Conservation (phyloP, 1,284 basidiomycete species). For the Bjerkandera adusta region DNA sequence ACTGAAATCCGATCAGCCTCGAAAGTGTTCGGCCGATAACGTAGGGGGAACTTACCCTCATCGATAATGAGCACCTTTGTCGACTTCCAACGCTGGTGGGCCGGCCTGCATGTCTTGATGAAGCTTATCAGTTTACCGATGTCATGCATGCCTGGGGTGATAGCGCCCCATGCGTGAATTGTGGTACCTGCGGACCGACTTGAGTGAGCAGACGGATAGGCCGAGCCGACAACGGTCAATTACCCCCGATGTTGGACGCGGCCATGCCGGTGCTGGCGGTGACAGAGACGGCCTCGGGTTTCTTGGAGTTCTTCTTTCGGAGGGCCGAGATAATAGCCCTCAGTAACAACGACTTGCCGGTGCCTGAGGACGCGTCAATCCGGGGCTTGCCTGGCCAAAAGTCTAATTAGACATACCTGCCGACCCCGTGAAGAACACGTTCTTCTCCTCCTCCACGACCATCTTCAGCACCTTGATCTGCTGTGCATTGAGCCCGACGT, state of each 20-base stretch:
- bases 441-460: slow-evolving; percentile 47
- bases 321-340: slow-evolving; percentile 55
- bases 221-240: slow-evolving; percentile 19
- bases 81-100: slow-evolving; percentile 35
- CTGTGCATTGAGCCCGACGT: slow-evolving; percentile 42
- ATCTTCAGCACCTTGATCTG: slow-evolving; percentile 40
- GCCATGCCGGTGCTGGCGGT: slow-evolving; percentile 63
- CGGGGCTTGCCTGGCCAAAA: not conserved
- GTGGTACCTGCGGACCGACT: slow-evolving; percentile 34
- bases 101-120: slow-evolving; percentile 37
- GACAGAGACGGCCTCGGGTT: slow-evolving; percentile 47
- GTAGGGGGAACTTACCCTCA: slow-evolving; percentile 60
- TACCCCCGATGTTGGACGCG: slow-evolving; percentile 65
- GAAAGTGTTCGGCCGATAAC: not conserved
- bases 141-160: slow-evolving; percentile 34
- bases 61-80: slow-evolving; percentile 87
- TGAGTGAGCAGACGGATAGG: not conserved
- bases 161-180: slow-evolving; percentile 39
- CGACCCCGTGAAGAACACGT: slow-evolving; percentile 51
- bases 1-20: slow-evolving; percentile 46
- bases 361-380: slow-evolving; percentile 35
- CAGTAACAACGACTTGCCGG: slow-evolving; percentile 56
- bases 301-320: slow-evolving; percentile 45
- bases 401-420: slow-evolving; percentile 36
- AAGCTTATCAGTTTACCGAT: slow-evolving; percentile 35